A percentile compares a stretch with the other conserved stretches of the same genome.
phyloP scores from a whole-genome alignment of 345 rosid species.

The Eucalyptus fibrosa region DNA sequence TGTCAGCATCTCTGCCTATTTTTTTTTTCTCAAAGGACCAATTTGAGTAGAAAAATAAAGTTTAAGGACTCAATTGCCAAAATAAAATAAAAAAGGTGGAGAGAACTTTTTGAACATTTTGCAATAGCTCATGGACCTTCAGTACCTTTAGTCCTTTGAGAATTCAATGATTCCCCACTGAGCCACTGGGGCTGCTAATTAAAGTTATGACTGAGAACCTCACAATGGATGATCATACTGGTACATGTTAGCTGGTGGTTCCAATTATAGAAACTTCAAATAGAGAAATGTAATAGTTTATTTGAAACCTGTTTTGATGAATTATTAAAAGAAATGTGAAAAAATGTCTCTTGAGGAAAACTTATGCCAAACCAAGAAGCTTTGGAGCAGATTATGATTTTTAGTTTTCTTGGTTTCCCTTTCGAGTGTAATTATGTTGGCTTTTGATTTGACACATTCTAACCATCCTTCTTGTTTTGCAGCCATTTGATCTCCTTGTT shows the following conservation, averaged over 20 bases:
- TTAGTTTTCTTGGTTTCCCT: not conserved
- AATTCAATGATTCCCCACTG: not conserved
- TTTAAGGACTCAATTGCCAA: not conserved
- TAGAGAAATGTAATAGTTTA: not conserved
- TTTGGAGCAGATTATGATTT: not conserved
- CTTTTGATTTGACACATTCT: not conserved
- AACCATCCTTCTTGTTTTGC: not conserved
- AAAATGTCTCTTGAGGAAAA: not conserved
- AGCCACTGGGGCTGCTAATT: not conserved
- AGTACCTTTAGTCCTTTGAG: not conserved
- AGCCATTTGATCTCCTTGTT: not conserved
- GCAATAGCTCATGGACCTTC: not conserved
- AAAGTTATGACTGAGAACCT: not conserved
- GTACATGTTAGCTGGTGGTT: not conserved
- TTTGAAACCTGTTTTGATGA: not conserved
- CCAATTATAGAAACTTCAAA: not conserved
- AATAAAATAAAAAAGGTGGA: not conserved
- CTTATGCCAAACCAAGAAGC: not conserved
- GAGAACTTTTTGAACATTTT: not conserved
- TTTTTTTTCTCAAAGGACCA: not conserved
- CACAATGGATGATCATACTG: not conserved
- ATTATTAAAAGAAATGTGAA: not conserved
- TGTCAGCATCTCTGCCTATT: not conserved
- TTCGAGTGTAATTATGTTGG: not conserved
- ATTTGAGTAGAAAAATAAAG: not conserved